Evolutionary conservation across 2,329 filamentous ascomycete species (phyloP).

Genomic region (Dothidotthia symphoricarpi): DNA sequence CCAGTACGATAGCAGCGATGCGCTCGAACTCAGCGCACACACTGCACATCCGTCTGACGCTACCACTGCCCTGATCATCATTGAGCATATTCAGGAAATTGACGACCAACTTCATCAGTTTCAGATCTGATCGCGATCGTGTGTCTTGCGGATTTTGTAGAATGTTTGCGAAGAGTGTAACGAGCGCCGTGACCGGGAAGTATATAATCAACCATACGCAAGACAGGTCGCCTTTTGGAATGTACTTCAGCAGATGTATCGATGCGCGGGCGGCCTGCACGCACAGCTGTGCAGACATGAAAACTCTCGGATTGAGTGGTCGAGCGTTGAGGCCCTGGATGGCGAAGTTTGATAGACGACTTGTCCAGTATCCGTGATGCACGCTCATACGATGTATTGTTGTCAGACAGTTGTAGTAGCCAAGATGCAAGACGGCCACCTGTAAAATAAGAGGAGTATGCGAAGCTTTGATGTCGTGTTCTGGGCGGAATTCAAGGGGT

Average conservation of each 20-base stretch:
- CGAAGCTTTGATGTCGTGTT: slow-evolving; percentile 90
- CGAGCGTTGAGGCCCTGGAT: slow-evolving; percentile 90
- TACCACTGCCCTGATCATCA: slow-evolving; percentile 85
- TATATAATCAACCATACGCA: slow-evolving; percentile 97
- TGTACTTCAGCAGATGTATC: slow-evolving; percentile 91
- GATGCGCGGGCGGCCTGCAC: slow-evolving; percentile 90
- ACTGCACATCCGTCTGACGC: slow-evolving; percentile 88
- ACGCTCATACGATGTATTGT: slow-evolving; percentile 99
- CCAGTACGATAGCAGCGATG: slow-evolving; percentile 85
- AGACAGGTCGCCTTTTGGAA: slow-evolving; percentile 89
- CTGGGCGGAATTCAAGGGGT: slow-evolving; percentile 92
- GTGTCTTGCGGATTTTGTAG: slow-evolving; percentile 91
- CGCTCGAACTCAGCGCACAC: slow-evolving; percentile 96
- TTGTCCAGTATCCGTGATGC: slow-evolving; percentile 98
- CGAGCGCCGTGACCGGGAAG: slow-evolving; percentile 91
- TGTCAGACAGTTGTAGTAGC: slow-evolving; percentile 96
- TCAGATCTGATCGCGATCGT: slow-evolving; percentile 81
- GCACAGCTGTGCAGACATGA: slow-evolving; percentile 88
- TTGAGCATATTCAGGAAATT: slow-evolving; percentile 86
- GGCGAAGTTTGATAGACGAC: slow-evolving; percentile 87
- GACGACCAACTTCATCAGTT: slow-evolving; percentile 89
- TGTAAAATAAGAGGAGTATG: slow-evolving; percentile 94
- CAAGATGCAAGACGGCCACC: slow-evolving; percentile 90
- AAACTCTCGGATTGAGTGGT: slow-evolving; percentile 89
- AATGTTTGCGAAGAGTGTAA: slow-evolving; percentile 95